Base-by-base conservation (phyloP, 2,329 filamentous ascomycete species). In the Fusarium sp. region DNA sequence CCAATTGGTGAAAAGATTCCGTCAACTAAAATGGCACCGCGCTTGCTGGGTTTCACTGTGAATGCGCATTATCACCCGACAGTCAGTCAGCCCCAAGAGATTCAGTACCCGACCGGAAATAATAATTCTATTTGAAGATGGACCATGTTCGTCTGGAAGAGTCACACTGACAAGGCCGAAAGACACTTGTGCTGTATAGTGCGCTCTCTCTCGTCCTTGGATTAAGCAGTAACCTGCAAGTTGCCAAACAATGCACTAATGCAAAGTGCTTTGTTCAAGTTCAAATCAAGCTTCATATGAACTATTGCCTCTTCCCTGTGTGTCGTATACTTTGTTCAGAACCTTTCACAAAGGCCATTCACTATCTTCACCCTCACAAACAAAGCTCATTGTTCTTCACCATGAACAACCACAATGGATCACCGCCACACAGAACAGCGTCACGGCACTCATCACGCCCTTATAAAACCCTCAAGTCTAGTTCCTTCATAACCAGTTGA, bases 11-110 rank as follows among this genome's bases (percentile, higher is more conserved):
- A n/a, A n/a, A 5, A 18, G 3, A 31, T n/a, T 4, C 3, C 12
- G 21, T 12, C 0, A 18, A n/a, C 3, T n/a, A 0, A n/a, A n/a
- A 8, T 7, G 3, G 2, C 10, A 3, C 6, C 2, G 25, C 4
- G 9, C 7, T 48, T 12, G 19, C 10, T 46, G 3, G 7, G 16
- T 8, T n/a, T 2, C 10, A 12, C 1, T 6, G 1, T n/a, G 19
- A n/a, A 48, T 31, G 10, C 19, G 25, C 14, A 8, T 7, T 16
- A 5, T 16, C 44, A 21, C 9, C 21, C n/a, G n/a, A n/a, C n/a
- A n/a, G n/a, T n/a, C n/a, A n/a, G n/a, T n/a, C n/a, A n/a, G n/a
- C n/a, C n/a, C n/a, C n/a, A n/a, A n/a, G n/a, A n/a, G n/a, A n/a
- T n/a, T n/a, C n/a, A n/a, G n/a, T n/a, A n/a, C n/a, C n/a, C n/a